Conservation (phyloP, 495 filamentous ascomycete genomes). For the Talaromyces thailandensis region DNA sequence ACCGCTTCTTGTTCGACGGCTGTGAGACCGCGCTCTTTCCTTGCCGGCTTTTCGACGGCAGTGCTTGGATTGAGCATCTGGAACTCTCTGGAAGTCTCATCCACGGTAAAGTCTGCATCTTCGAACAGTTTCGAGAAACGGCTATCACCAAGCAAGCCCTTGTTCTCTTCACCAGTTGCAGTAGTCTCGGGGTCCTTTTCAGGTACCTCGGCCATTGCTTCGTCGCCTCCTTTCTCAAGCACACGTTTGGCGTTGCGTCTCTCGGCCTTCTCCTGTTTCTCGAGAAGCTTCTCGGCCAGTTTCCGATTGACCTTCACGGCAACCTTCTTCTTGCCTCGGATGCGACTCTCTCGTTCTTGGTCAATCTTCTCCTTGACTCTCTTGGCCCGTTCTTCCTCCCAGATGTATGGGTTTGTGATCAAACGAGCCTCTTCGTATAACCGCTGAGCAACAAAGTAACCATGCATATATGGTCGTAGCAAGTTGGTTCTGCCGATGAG, state of each 20-base stretch:
- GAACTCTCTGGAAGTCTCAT: constrained; percentile 86
- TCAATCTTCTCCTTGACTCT: constrained; percentile 85
- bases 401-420: constrained; percentile 85
- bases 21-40: constrained; percentile 48
- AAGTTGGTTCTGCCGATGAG: constrained; percentile 79
- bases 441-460: constrained; percentile 89
- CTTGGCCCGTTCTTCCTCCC: constrained; percentile 82
- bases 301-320: constrained; percentile 81
- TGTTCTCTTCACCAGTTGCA: constrained; percentile 26
- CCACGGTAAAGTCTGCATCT: constrained; percentile 84
- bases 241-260: constrained; percentile 52
- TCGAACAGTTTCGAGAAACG: constrained; percentile 88
- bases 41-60: constrained; percentile 17
- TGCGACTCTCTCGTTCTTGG: constrained; percentile 85
- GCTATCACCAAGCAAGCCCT: constrained; percentile 62
- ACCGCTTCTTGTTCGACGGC: constrained; percentile 59
- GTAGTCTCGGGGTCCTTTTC: constrained; percentile 10
- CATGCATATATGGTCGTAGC: constrained; percentile 93
- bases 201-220: constrained; percentile 31
- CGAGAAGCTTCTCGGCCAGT: constrained; percentile 74
- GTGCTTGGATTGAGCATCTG: constrained; percentile 79
- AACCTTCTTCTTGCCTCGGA: constrained; percentile 86
- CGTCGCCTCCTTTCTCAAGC: constrained; percentile 46
- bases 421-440: constrained; percentile 91
- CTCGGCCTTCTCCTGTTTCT: constrained; percentile 71